A percentile compares a stretch with the other conserved stretches of the same genome.
Conservation (phyloP, 2,329 filamentous ascomycete species). For the Trichoderma pleuroti region DNA sequence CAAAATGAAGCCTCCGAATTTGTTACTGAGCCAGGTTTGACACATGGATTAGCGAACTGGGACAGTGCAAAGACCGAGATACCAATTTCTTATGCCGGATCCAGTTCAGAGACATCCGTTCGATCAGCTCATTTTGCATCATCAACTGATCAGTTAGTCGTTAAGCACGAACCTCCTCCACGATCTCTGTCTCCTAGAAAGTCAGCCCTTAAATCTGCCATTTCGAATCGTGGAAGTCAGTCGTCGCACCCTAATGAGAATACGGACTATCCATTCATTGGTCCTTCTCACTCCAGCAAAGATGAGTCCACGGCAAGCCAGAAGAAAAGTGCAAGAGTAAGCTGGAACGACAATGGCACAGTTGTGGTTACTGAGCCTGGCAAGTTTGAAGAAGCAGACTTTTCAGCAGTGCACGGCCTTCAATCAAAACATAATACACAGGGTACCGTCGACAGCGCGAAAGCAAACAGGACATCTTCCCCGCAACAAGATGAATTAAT, state of each 20-base stretch:
- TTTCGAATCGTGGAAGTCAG: slow-evolving; percentile 51
- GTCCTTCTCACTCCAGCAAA: slow-evolving; percentile 25
- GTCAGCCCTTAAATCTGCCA: slow-evolving; percentile 66
- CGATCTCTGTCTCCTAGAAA: slow-evolving; percentile 74
- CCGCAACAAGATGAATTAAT: slow-evolving; percentile 65
- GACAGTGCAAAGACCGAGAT: not conserved
- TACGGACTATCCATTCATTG: slow-evolving; percentile 42
- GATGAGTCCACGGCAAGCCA: slow-evolving; percentile 41
- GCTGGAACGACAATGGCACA: slow-evolving; percentile 69
- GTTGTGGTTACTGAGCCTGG: slow-evolving; percentile 49
- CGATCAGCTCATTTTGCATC: slow-evolving; percentile 65
- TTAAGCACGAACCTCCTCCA: slow-evolving; percentile 65
- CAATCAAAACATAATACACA: slow-evolving; percentile 51
- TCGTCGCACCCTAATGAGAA: slow-evolving; percentile 43
- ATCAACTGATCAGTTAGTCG: slow-evolving; percentile 50
- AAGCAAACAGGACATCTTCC: slow-evolving; percentile 43
- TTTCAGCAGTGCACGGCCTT: slow-evolving; percentile 34
- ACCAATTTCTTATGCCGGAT: slow-evolving; percentile 29
- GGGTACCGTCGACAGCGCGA: slow-evolving; percentile 44
- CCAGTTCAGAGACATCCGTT: slow-evolving; percentile 58
- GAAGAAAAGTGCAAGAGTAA: slow-evolving; percentile 69
- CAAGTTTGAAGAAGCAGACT: slow-evolving; percentile 34
- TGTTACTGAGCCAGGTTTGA: not conserved
- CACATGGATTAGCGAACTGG: not conserved
- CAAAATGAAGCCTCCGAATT: not conserved